phyloP scores from a whole-genome alignment of 306 rosid species.

The Gillenia trifoliata region DNA sequence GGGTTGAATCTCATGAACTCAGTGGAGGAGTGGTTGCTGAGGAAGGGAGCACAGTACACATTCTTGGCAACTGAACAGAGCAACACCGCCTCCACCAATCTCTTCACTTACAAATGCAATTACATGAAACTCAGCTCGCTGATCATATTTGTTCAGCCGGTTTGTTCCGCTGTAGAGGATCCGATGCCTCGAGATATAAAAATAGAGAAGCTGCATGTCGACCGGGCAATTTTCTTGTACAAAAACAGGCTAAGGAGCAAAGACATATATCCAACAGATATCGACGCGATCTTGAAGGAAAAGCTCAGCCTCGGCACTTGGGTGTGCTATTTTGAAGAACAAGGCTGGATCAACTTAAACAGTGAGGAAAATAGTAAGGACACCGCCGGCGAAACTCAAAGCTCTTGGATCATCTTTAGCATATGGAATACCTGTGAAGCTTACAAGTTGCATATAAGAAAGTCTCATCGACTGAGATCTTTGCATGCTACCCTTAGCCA shows the following conservation, averaged over 20 bases:
- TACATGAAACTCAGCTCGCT: constrained; percentile 53
- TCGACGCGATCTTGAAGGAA: constrained; percentile 59
- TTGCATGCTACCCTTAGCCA: constrained; percentile 38
- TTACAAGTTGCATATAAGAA: constrained; percentile 45
- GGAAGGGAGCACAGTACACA: constrained; percentile 61
- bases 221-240: constrained; percentile 52
- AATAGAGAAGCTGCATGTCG: constrained; percentile 45
- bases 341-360: constrained; percentile 36
- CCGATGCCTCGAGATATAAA: constrained; percentile 37
- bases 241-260: constrained; percentile 35
- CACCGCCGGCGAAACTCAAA: constrained; percentile 25
- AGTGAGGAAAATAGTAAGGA: constrained; percentile 18
- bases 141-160: constrained; percentile 50
- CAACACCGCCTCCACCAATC: constrained; percentile 52
- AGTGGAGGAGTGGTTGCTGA: constrained; percentile 66
- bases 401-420: constrained; percentile 67
- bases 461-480: constrained; percentile 45
- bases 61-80: constrained; percentile 55
- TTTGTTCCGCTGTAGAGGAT: constrained; percentile 29
- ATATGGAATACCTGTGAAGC: constrained; percentile 63
- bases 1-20: constrained; percentile 57
- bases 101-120: constrained; percentile 59
- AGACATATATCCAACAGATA: constrained; percentile 53
- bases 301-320: constrained; percentile 66
- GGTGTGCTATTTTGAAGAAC: constrained; percentile 57